phyloP scores from a whole-genome alignment of 306 rosid species.

The Acacia melanoxylon region DNA sequence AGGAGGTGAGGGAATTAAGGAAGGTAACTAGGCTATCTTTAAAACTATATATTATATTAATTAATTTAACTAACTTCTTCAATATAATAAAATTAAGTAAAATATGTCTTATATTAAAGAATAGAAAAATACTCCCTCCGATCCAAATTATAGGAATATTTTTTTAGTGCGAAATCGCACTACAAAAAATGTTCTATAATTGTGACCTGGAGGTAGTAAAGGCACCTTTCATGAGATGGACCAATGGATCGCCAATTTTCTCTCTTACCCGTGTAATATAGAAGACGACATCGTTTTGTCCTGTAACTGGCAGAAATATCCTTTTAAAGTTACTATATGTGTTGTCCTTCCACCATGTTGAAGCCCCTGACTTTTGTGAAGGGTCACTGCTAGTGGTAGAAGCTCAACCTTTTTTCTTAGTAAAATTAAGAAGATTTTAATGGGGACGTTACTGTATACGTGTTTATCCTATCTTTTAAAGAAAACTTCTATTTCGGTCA shows the following conservation, averaged over 20 bases:
- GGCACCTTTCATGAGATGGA: not conserved
- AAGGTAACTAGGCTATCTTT: too few relatives aligned
- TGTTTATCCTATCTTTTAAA: too few relatives aligned
- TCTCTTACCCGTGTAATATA: not conserved
- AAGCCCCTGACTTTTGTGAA: not conserved
- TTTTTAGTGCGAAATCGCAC: too few relatives aligned
- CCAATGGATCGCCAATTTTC: not conserved
- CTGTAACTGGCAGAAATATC: not conserved
- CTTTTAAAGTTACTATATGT: not conserved
- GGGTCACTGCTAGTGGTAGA: not conserved
- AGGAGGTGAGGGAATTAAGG: too few relatives aligned
- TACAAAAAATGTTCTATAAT: too few relatives aligned
- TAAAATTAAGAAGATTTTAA: not conserved
- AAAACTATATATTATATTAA: too few relatives aligned
- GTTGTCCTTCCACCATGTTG: not conserved
- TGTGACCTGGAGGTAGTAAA: too few relatives aligned
- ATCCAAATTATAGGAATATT: too few relatives aligned
- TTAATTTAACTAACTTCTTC: too few relatives aligned
- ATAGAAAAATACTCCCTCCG: too few relatives aligned
- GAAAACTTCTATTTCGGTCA: not conserved
- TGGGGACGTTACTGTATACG: not conserved
- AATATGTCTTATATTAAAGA: too few relatives aligned
- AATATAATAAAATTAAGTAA: too few relatives aligned
- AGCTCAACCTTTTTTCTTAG: not conserved
- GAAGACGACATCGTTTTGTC: not conserved